Conservation (phyloP, 352 stramenopile species). For the Phytophthora foliorum region DNA sequence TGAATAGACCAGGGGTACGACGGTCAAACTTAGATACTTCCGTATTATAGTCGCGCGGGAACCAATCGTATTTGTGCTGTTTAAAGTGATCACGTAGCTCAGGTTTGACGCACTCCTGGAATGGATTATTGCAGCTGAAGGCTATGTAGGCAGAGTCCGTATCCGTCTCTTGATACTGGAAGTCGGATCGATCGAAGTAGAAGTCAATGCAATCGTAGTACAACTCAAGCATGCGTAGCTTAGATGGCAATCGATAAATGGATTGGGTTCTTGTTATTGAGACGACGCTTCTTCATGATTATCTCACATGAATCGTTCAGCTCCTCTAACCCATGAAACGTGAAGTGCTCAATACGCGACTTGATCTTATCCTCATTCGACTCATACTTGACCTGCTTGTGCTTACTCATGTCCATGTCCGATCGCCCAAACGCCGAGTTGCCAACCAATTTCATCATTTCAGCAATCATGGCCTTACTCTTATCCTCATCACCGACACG, state of each 20-base stretch:
- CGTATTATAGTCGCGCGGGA: slow-evolving; percentile 14
- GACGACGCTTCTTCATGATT: slow-evolving; percentile 1
- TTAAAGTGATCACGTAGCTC: slow-evolving; percentile 10
- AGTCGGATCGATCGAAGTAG: slow-evolving; percentile 13
- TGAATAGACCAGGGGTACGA: slow-evolving; percentile 3
- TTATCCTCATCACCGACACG: slow-evolving; percentile 37
- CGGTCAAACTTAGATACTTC: background rate
- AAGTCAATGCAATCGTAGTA: slow-evolving; percentile 19
- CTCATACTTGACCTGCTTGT: slow-evolving; percentile 13
- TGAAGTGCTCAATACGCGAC: slow-evolving; percentile 11
- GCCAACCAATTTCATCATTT: slow-evolving; percentile 5
- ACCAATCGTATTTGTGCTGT: slow-evolving; percentile 13
- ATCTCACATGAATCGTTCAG: slow-evolving; percentile 16
- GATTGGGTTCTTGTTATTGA: slow-evolving; percentile 13
- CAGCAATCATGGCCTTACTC: slow-evolving; percentile 13
- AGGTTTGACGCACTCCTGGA: slow-evolving; percentile 12
- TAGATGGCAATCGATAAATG: slow-evolving; percentile 10
- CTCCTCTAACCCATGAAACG: slow-evolving; percentile 8
- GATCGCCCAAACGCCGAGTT: slow-evolving; percentile 17
- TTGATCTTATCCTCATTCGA: slow-evolving; percentile 6
- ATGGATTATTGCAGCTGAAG: slow-evolving; percentile 1
- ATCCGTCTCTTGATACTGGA: slow-evolving; percentile 14
- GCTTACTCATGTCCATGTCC: slow-evolving; percentile 17
- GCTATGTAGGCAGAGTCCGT: slow-evolving; percentile 7
- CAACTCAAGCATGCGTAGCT: slow-evolving; percentile 22